These are phyloP conservation scores for Leccinum variabile DNA, from an alignment of 1,284 basidiomycete species.

Conservation along the genomic window DNA sequence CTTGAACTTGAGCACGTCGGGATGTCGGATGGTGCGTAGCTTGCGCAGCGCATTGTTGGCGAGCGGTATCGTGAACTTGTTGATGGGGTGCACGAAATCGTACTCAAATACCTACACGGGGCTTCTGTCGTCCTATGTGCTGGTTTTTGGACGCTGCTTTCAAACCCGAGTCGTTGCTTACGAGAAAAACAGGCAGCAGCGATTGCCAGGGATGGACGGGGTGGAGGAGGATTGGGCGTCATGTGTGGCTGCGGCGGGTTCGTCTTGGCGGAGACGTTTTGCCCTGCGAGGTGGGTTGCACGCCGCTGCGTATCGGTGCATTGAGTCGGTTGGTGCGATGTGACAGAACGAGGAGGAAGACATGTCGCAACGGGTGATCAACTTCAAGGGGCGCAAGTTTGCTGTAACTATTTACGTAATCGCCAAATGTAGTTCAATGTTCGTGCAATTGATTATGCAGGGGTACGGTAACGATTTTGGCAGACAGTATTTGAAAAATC, in stretches of 20 bases:
- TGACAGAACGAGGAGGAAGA: no score
- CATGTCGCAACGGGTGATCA: no score
- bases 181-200: no score
- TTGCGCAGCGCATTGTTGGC: constrained; percentile 93
- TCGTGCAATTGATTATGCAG: no score
- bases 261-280: constrained; percentile 43
- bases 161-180: no score
- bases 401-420: no score
- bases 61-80: constrained; percentile 65
- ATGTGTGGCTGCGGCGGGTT: constrained; percentile 14
- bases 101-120: constrained; percentile 89
- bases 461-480: no score
- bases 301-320: constrained; percentile 44
- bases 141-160: constrained; percentile 10
- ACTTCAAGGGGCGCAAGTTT: no score
- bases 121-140: constrained; percentile 78
- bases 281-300: constrained; percentile 60
- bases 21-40: constrained; percentile 89
- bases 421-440: no score
- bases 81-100: constrained; percentile 64
- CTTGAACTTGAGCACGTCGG: constrained; percentile 93
- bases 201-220: constrained; percentile 12
- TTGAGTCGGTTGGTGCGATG: no score
- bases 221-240: constrained; percentile 9
- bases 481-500: no score